phyloP scores from a whole-genome alignment of 1,284 basidiomycete genomes.

The Schizophyllum commune region DNA sequence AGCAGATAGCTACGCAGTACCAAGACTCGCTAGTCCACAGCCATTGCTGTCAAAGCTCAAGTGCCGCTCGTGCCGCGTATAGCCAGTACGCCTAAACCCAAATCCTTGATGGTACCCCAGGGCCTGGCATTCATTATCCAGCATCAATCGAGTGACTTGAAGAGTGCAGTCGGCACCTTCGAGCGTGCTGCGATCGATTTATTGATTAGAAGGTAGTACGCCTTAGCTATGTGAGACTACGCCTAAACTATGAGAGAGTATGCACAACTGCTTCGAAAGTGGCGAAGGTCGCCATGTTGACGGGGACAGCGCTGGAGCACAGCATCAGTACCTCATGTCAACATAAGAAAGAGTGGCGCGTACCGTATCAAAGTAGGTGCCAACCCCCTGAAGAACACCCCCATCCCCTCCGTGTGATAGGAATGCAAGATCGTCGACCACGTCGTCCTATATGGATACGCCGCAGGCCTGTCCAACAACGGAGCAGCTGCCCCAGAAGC shows the following conservation, averaged over 20 bases:
- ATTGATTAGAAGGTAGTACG: too few relatives aligned
- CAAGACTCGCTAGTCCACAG: too few relatives aligned
- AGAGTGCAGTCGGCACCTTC: too few relatives aligned
- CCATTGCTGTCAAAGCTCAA: too few relatives aligned
- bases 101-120: too few relatives aligned
- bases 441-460: constrained; percentile 48
- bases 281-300: constrained; percentile 39
- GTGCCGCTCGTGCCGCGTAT: too few relatives aligned
- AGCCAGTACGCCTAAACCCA: too few relatives aligned
- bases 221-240: not conserved
- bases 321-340: not conserved
- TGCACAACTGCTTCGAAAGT: constrained; percentile 32
- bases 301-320: constrained; percentile 30
- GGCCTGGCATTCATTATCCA: too few relatives aligned
- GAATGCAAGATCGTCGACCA: constrained; percentile 52
- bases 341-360: constrained; percentile 16
- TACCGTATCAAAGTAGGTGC: constrained; percentile 74
- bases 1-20: too few relatives aligned
- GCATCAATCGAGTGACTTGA: too few relatives aligned
- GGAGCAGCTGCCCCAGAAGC: not conserved
- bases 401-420: constrained; percentile 55
- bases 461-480: constrained; percentile 6
- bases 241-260: constrained; percentile 4
- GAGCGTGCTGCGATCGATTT: too few relatives aligned
- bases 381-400: constrained; percentile 70